Conservation (phyloP, 257 asterid genomes). For the Solanum virginianum region DNA sequence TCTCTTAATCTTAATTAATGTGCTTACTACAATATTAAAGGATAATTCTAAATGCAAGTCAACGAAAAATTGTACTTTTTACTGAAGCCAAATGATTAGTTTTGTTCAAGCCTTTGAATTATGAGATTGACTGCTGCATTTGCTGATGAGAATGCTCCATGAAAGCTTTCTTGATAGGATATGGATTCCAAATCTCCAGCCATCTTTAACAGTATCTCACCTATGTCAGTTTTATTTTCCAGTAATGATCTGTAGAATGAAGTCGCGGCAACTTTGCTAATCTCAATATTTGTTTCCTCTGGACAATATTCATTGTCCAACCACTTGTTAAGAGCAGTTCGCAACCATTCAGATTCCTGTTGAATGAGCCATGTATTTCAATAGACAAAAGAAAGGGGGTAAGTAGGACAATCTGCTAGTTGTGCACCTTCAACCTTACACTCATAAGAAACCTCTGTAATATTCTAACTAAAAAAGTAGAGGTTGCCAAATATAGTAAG, state of each 20-base stretch:
- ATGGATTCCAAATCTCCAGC: slow-evolving; percentile 64
- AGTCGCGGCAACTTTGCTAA: slow-evolving; percentile 59
- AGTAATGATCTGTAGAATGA: slow-evolving; percentile 54
- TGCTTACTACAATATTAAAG: neutral
- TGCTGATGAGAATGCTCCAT: slow-evolving; percentile 90
- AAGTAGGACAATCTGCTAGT: neutral
- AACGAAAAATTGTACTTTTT: neutral
- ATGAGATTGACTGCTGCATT: slow-evolving; percentile 81
- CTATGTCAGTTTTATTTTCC: slow-evolving; percentile 50
- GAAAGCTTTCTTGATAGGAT: slow-evolving; percentile 92
- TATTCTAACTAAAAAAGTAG: neutral
- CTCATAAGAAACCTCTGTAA: neutral
- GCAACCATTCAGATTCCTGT: slow-evolving; percentile 86
- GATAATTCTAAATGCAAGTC: neutral
- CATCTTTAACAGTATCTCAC: slow-evolving; percentile 70
- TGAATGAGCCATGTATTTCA: neutral
- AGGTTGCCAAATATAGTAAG: neutral
- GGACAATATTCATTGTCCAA: slow-evolving; percentile 91
- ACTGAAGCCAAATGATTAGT: neutral
- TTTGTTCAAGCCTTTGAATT: slow-evolving; percentile 41
- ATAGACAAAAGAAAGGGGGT: neutral
- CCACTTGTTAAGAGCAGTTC: slow-evolving; percentile 68
- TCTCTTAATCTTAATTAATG: neutral
- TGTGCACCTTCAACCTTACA: neutral
- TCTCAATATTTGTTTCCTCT: slow-evolving; percentile 64